Conservation (phyloP, 352 stramenopile species). For the Phytophthora pseudosyringae region DNA sequence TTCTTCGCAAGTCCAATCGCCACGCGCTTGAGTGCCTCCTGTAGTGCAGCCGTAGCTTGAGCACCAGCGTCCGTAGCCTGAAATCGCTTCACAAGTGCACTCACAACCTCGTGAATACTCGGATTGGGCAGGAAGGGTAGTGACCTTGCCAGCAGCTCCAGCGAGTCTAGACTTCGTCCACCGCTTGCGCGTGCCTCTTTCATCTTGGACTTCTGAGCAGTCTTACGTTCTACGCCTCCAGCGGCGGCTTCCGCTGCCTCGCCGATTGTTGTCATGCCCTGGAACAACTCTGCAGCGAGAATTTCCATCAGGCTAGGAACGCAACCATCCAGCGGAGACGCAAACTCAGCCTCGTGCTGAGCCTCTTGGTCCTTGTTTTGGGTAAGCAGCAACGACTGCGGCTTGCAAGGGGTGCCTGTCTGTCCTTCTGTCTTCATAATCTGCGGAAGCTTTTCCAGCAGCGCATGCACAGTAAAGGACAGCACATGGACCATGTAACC, state of each 20-base stretch:
- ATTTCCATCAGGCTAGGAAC: conserved; percentile 86
- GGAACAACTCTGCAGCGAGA: conserved; percentile 84
- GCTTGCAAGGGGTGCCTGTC: conserved; percentile 30
- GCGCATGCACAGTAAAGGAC: conserved; percentile 86
- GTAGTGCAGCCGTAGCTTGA: conserved; percentile 61
- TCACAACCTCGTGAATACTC: conserved; percentile 79
- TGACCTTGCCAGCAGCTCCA: conserved; percentile 82
- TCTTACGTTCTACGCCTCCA: conserved; percentile 47
- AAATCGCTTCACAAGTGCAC: conserved; percentile 78
- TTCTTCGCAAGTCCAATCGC: conserved; percentile 86
- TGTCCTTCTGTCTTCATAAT: conserved; percentile 57
- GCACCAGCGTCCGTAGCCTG: conserved; percentile 59
- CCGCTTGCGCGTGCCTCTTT: conserved; percentile 83
- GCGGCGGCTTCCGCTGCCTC: conserved; percentile 43
- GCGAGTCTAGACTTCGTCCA: conserved; percentile 71
- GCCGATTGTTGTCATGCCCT: conserved; percentile 47
- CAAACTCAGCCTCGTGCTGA: conserved; percentile 38
- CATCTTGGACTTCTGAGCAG: conserved; percentile 86
- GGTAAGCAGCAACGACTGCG: conserved; percentile 25
- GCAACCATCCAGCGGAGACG: conserved; percentile 78
- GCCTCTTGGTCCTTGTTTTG: conserved; percentile 36
- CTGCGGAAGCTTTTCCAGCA: conserved; percentile 79
- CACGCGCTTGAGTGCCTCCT: conserved; percentile 83
- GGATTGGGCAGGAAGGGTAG: conserved; percentile 89
- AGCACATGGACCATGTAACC: conserved; percentile 89